Percentiles rank a stretch among this genome's conserved stretches.
These are phyloP conservation scores for Ceratobasidium sp. DNA, from an alignment of 1,284 basidiomycete species.

Conservation along the genomic window DNA sequence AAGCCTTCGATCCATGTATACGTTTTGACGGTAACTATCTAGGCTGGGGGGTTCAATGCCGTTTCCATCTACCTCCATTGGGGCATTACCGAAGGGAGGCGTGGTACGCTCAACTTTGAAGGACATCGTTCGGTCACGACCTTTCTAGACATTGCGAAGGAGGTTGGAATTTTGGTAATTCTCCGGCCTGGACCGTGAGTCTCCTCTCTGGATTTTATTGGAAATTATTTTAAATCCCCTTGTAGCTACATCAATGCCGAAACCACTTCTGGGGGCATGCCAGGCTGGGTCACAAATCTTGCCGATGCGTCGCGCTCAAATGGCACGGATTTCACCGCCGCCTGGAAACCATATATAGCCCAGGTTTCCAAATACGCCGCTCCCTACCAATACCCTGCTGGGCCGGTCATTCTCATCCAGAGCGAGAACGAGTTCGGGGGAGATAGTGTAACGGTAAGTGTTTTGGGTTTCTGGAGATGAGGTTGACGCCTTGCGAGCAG, in stretches of 20 bases:
- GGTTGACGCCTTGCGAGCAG: background rate
- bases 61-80: slow-evolving; percentile 43
- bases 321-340: slow-evolving; percentile 38
- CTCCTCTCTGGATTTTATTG: no score
- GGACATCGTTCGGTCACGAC: slow-evolving; percentile 24
- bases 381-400: slow-evolving; percentile 54
- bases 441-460: background rate
- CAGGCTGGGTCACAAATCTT: slow-evolving; percentile 46
- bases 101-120: slow-evolving; percentile 28
- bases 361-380: slow-evolving; percentile 23
- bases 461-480: no score
- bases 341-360: slow-evolving; percentile 44
- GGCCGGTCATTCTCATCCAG: slow-evolving; percentile 37
- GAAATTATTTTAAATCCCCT: background rate
- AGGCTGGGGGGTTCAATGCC: slow-evolving; percentile 40
- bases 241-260: slow-evolving; percentile 41
- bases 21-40: background rate
- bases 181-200: slow-evolving; percentile 51
- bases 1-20: background rate
- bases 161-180: slow-evolving; percentile 37
- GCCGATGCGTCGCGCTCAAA: slow-evolving; percentile 16
- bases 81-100: slow-evolving; percentile 26
- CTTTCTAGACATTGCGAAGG: slow-evolving; percentile 24
- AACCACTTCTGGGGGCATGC: slow-evolving; percentile 36
- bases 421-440: slow-evolving; percentile 10